phyloP scores from a whole-genome alignment of 2,329 filamentous ascomycete genomes.

The Monosporascus sp. region DNA sequence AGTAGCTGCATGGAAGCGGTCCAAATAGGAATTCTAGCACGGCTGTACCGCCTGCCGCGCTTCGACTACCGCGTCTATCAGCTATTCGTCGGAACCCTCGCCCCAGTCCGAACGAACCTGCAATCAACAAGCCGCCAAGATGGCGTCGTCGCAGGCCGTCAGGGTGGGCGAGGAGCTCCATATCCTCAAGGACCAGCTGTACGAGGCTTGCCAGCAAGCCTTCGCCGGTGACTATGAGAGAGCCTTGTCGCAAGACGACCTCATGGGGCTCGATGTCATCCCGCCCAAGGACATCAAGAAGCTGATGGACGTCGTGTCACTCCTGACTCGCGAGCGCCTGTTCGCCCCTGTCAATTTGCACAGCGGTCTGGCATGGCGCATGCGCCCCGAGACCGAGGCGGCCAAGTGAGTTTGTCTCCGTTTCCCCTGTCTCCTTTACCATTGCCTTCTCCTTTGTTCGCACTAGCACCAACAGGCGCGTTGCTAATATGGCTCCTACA shows the following conservation, averaged over 20 bases:
- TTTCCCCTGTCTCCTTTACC: not conserved
- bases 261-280: constrained; percentile 52
- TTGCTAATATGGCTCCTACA: not conserved
- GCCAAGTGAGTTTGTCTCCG: constrained; percentile 44
- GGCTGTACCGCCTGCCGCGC: constrained; percentile 12
- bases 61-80: constrained; percentile 16
- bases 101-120: constrained; percentile 1
- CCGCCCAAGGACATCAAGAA: constrained; percentile 50
- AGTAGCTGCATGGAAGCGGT: constrained; percentile 9
- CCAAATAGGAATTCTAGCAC: constrained; percentile 14
- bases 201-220: constrained; percentile 48
- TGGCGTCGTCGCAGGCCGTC: constrained; percentile 6
- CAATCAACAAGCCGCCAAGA: constrained; percentile 6
- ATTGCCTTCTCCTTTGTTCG: too few relatives aligned
- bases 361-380: constrained; percentile 48
- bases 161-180: constrained; percentile 18
- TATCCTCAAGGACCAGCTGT: constrained; percentile 50
- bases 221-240: constrained; percentile 34
- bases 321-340: constrained; percentile 54
- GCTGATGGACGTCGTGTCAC: constrained; percentile 51
- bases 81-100: constrained; percentile 5
- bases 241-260: constrained; percentile 53
- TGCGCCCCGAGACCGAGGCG: constrained; percentile 54
- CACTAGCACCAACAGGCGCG: too few relatives aligned
- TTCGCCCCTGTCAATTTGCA: constrained; percentile 44